A percentile compares a stretch with the other conserved stretches of the same genome.
Evolutionary conservation across 495 filamentous ascomycete genomes (phyloP).

Genomic region (Articulospora tetracladia): DNA sequence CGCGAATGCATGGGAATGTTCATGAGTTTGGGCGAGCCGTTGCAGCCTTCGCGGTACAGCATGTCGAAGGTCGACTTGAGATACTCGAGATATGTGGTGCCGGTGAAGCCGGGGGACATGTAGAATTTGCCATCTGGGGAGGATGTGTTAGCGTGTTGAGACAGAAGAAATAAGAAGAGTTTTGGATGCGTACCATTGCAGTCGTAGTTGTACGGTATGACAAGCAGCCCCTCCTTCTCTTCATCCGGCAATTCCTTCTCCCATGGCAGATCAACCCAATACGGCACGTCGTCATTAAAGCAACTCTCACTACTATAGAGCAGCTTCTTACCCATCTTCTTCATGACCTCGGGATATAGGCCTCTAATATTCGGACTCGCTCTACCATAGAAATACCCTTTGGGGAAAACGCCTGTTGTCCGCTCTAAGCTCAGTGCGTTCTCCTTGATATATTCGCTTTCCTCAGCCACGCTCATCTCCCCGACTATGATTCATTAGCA

Average conservation of each 20-base stretch:
- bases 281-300: slow-evolving; percentile 38
- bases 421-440: slow-evolving; percentile 26
- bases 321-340: slow-evolving; percentile 29
- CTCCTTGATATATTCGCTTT: slow-evolving; percentile 32
- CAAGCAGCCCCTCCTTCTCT: slow-evolving; percentile 32
- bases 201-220: slow-evolving; percentile 32
- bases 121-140: slow-evolving; percentile 16
- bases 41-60: slow-evolving; percentile 14
- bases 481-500: slow-evolving; percentile 9
- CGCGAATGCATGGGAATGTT: slow-evolving; percentile 11
- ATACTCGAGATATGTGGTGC: slow-evolving; percentile 8
- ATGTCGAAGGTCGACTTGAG: slow-evolving; percentile 18
- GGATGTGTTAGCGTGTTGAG: neutral
- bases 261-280: slow-evolving; percentile 34
- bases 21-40: slow-evolving; percentile 15
- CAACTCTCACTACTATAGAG: slow-evolving; percentile 30
- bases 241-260: slow-evolving; percentile 26
- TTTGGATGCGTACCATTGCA: slow-evolving; percentile 11
- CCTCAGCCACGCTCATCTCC: slow-evolving; percentile 26
- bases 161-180: neutral
- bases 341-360: slow-evolving; percentile 32
- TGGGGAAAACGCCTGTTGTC: slow-evolving; percentile 29
- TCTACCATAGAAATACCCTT: slow-evolving; percentile 36
- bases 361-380: slow-evolving; percentile 27
- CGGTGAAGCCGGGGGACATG: slow-evolving; percentile 14